A percentile compares a stretch with the other conserved stretches of the same genome.
Evolutionary conservation across 192 early-diverging fungal genomes (phyloP).

Genomic region (Coemansia sp.): DNA sequence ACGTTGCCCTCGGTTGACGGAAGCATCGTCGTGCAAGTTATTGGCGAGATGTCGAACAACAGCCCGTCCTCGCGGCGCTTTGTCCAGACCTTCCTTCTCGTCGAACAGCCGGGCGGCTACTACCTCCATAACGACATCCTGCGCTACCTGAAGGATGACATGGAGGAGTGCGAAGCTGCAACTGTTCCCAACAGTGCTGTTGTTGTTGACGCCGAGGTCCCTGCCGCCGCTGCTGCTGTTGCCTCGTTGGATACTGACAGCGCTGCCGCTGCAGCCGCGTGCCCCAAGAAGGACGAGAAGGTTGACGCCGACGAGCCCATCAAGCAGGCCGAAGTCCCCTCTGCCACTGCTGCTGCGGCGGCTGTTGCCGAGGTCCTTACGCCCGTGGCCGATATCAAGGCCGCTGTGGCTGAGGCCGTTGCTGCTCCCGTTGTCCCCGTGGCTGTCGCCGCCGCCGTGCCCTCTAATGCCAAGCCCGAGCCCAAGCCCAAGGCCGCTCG

Average conservation of each 20-base stretch:
- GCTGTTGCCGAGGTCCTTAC: conserved; percentile 25
- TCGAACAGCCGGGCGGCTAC: conserved; percentile 87
- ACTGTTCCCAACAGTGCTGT: conserved; percentile 14
- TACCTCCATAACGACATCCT: conserved; percentile 95
- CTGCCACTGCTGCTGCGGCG: conserved; percentile 19
- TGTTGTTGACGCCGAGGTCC: conserved; percentile 8
- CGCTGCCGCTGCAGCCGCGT: conserved; percentile 21
- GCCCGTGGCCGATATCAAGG: conserved; percentile 28
- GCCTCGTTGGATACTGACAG: conserved; percentile 5
- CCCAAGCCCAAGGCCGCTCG: conserved; percentile 45
- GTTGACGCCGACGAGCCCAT: conserved; percentile 32
- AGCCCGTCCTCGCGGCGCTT: conserved; percentile 82
- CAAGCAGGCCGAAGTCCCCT: conserved; percentile 22
- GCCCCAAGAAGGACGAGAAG: conserved; percentile 48
- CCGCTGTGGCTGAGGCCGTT: conserved; percentile 5
- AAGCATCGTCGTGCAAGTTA: conserved; percentile 87
- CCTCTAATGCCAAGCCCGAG: conserved; percentile 26
- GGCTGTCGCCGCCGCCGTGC: conserved; percentile 8
- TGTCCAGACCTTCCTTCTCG: conserved; percentile 91
- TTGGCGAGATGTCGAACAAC: conserved; percentile 91
- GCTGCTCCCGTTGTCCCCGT: not conserved
- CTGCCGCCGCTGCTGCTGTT: not conserved
- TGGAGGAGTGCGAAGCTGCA: conserved; percentile 57
- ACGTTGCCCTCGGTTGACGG: conserved; percentile 73
- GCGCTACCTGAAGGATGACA: conserved; percentile 93